Evolutionary conservation across 148 eudicot species (phyloP).

Genomic region (Chenopodium quinoa): DNA sequence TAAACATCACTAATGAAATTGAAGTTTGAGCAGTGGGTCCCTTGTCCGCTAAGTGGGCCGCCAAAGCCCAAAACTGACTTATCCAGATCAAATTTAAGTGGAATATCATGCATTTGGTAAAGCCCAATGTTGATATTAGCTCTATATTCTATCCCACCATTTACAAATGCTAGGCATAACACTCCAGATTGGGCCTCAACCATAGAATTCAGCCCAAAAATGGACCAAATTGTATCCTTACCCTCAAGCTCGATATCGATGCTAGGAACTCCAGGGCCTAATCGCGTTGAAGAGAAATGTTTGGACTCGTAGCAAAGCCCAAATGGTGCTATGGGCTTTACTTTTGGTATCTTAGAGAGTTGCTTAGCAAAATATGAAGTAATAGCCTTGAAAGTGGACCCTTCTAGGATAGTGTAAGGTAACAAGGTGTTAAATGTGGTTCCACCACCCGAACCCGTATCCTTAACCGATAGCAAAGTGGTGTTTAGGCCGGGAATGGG

Average conservation of each 20-base stretch:
- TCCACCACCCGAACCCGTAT: slow-evolving; percentile 30
- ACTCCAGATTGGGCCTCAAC: slow-evolving; percentile 47
- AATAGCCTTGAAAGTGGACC: slow-evolving; percentile 34
- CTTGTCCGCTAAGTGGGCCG: slow-evolving; percentile 28
- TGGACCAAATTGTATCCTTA: slow-evolving; percentile 36
- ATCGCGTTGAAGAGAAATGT: slow-evolving; percentile 22
- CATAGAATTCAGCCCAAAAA: slow-evolving; percentile 46
- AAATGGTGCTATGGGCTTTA: slow-evolving; percentile 42
- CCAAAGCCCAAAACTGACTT: slow-evolving; percentile 47
- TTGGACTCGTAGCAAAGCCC: slow-evolving; percentile 47
- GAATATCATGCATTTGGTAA: slow-evolving; percentile 44
- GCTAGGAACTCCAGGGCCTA: slow-evolving; percentile 39
- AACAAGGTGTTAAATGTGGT: slow-evolving; percentile 34
- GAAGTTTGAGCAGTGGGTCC: slow-evolving; percentile 41
- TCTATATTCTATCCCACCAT: slow-evolving; percentile 45
- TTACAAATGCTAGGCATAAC: slow-evolving; percentile 52
- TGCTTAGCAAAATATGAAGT: slow-evolving; percentile 17
- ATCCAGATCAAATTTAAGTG: slow-evolving; percentile 46
- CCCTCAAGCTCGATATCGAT: slow-evolving; percentile 51
- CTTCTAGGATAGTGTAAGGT: slow-evolving; percentile 38
- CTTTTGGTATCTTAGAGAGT: slow-evolving; percentile 26
- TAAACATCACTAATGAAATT: slow-evolving; percentile 40
- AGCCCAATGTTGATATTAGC: slow-evolving; percentile 48
- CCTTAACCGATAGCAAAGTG: slow-evolving; percentile 30
- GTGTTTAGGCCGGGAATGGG: slow-evolving; percentile 33